phyloP scores from a whole-genome alignment of 2,329 filamentous ascomycete species.

The Pyricularia pennisetigena region DNA sequence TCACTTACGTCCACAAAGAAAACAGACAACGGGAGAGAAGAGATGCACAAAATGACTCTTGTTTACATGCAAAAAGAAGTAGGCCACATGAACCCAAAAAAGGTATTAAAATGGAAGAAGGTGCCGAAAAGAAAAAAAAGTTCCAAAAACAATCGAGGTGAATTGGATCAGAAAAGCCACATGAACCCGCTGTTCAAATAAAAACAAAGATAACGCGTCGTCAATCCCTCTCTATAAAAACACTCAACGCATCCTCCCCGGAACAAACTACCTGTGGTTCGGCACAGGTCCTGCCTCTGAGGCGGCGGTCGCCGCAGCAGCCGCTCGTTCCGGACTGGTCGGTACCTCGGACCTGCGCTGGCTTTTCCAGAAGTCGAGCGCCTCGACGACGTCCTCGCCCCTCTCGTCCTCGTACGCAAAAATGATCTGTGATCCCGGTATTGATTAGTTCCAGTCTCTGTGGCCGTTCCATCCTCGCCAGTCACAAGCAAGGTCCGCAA shows the following conservation, averaged over 20 bases:
- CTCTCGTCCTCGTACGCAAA: constrained; percentile 96
- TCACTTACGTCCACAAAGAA: neutral
- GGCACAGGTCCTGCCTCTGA: neutral
- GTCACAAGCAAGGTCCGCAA: too few relatives aligned
- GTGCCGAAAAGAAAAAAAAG: neutral
- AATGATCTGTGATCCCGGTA: constrained; percentile 57
- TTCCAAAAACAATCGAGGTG: neutral
- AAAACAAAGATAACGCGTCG: neutral
- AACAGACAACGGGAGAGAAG: neutral
- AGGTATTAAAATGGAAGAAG: neutral
- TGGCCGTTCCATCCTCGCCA: neutral
- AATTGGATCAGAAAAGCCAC: neutral
- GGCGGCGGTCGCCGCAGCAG: neutral
- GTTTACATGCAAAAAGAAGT: neutral
- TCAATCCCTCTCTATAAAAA: neutral
- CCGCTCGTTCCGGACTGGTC: neutral
- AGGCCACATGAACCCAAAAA: neutral
- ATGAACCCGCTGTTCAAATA: neutral
- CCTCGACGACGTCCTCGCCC: constrained; percentile 87
- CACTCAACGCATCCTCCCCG: neutral
- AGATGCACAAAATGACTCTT: neutral
- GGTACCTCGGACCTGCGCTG: constrained; percentile 30
- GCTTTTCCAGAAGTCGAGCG: constrained; percentile 91
- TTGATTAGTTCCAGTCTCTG: neutral
- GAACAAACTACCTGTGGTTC: neutral